Percentiles rank a stretch among this genome's conserved stretches.
Conservation (phyloP, 768 basidiomycete species). For the Agaricus blazei region DNA sequence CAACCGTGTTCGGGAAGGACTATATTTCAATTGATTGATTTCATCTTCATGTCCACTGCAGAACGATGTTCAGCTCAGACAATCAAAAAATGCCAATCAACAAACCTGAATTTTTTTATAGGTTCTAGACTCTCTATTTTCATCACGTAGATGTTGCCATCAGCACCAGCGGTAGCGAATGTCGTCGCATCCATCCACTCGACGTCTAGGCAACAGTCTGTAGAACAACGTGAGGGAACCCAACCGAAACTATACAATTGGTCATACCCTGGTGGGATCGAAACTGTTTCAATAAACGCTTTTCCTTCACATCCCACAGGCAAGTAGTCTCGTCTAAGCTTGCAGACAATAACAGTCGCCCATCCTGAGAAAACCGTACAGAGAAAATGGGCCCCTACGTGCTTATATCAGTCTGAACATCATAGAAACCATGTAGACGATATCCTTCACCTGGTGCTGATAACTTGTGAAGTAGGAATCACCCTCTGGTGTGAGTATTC, state of each 20-base stretch:
- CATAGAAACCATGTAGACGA: background rate
- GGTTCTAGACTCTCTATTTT: conserved; percentile 48
- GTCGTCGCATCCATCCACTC: conserved; percentile 72
- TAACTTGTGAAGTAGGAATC: conserved; percentile 55
- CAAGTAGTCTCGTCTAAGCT: conserved; percentile 76
- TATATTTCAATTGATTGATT: conserved; percentile 74
- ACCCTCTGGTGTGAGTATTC: conserved; percentile 62
- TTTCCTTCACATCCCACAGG: conserved; percentile 70
- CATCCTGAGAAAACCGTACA: conserved; percentile 68
- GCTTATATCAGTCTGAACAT: conserved; percentile 20
- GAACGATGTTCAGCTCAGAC: conserved; percentile 9
- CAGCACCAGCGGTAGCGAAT: conserved; percentile 74
- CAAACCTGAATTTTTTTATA: conserved; percentile 60
- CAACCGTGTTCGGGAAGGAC: conserved; percentile 56
- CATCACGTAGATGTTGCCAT: conserved; percentile 58
- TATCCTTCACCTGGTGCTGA: conserved; percentile 56
- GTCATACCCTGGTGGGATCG: conserved; percentile 55
- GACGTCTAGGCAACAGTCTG: conserved; percentile 76
- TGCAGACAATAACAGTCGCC: conserved; percentile 68
- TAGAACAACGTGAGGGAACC: background rate
- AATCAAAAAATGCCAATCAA: conserved; percentile 9
- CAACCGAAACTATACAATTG: conserved; percentile 3
- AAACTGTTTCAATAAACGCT: conserved; percentile 58
- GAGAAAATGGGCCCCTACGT: conserved; percentile 78
- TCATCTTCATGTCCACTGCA: conserved; percentile 69